phyloP scores from a whole-genome alignment of 768 basidiomycete species.

The Tricholomella constricta region DNA sequence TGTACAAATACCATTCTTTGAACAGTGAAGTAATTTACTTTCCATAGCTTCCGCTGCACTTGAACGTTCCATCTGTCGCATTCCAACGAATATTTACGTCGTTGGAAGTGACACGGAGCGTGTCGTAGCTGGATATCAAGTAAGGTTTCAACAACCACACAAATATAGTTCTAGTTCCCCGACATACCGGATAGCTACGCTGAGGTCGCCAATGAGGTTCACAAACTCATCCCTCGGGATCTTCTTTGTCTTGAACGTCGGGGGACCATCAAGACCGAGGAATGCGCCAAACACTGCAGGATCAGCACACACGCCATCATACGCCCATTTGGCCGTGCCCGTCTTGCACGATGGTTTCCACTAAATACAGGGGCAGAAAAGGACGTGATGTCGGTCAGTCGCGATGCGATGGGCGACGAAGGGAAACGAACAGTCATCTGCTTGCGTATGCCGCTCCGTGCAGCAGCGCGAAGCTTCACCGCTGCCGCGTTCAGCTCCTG shows the following conservation, averaged over 20 bases:
- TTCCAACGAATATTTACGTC: constrained; percentile 48
- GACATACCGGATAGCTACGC: constrained; percentile 37
- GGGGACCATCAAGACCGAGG: constrained; percentile 43
- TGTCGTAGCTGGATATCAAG: constrained; percentile 34
- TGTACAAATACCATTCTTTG: not conserved
- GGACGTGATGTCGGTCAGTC: no score
- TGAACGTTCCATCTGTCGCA: constrained; percentile 54
- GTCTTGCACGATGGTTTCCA: constrained; percentile 54
- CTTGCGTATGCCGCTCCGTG: constrained; percentile 50
- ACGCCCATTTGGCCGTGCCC: constrained; percentile 48
- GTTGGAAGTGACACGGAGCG: constrained; percentile 41
- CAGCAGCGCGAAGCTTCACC: constrained; percentile 46
- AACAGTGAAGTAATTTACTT: constrained; percentile 12
- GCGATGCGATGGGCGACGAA: constrained; percentile 6
- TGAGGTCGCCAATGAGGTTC: constrained; percentile 33
- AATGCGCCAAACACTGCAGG: constrained; percentile 48
- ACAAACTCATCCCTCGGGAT: constrained; percentile 36
- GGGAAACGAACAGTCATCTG: constrained; percentile 44
- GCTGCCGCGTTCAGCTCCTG: constrained; percentile 43
- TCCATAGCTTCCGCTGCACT: constrained; percentile 55
- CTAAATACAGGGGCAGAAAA: constrained; percentile 28
- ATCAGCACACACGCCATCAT: constrained; percentile 53
- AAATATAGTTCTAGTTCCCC: not conserved
- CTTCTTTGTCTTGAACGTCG: constrained; percentile 54
- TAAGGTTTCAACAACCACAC: not conserved